Evolutionary conservation across 768 basidiomycete species (phyloP), one percentile per base, ranked within the genome.

Genomic region (Termitomyces heimii): DNA sequence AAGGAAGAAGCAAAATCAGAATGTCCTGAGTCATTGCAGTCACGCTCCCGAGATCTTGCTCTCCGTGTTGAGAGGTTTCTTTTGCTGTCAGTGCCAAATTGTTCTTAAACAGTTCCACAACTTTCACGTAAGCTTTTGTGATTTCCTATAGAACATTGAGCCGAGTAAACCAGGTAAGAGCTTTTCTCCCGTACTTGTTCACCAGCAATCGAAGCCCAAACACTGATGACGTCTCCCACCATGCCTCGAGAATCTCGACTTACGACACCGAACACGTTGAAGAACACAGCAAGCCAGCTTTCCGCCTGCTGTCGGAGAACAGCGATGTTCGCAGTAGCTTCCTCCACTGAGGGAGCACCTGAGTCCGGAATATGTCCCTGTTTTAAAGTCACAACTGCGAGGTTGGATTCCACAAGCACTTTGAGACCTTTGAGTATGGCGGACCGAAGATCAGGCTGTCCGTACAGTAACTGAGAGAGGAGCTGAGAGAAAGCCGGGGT

Each of bases 231-330:
- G 54, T 94, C 93, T 20, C 94, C 92, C 16, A 98, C 85, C 73
- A 85, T 77, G 8, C 85, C 84, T 52, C 89, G 77, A 32, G 72
- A 77, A 60, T 97, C 94, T 50, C 84, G 79, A n/a, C 81, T 82
- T 32, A 90, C 84, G 58, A 82, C 92, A 56, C 89, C 82, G 71
- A 96, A 98, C n/a, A 99, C 88, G 68, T 99, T 99, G 77, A 98
- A 94, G 45, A 97, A 77, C 5, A 98, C 94, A 0, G 93, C 87
- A 34, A 98, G 82, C 89, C 97, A 95, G 66, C 93, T 97, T 68
- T 94, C 90, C 0, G 82, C 87, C 67, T 98, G 89, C 0, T 77
- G 78, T 42, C 81, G 82, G 54, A 98, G 76, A 70, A 89, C 89
- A 1, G 69, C 75, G 28, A 98, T 61, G 63, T 94, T 94, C 45